These are phyloP conservation scores for Apophysomyces trapeziformis DNA, from an alignment of 371 early-diverging fungal species.

Conservation along the genomic window DNA sequence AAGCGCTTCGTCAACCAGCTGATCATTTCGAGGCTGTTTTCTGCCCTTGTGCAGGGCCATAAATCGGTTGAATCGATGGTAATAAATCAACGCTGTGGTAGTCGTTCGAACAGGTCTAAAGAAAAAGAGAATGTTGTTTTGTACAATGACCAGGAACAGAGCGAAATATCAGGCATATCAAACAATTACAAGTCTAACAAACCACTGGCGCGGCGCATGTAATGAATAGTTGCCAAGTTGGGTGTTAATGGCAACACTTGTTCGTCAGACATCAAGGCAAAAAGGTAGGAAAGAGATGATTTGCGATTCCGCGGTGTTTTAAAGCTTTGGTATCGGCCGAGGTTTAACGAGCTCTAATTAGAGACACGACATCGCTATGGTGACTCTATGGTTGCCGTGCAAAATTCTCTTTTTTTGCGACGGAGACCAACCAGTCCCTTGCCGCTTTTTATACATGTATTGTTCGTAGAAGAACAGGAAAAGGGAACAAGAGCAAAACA, in stretches of 20 bases:
- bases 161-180: not conserved
- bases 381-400: no score
- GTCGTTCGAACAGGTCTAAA: constrained; percentile 52
- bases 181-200: constrained; percentile 36
- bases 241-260: constrained; percentile 20
- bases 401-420: no score
- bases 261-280: constrained; percentile 1
- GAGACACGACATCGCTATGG: no score
- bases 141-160: constrained; percentile 4
- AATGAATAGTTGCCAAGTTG: constrained; percentile 30
- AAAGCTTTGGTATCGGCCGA: not conserved
- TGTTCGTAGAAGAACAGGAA: no score
- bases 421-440: no score
- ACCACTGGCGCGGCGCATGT: constrained; percentile 33
- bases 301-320: not conserved
- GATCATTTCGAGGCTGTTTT: constrained; percentile 21
- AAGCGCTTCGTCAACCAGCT: constrained; percentile 23
- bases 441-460: no score
- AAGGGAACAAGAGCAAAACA: no score
- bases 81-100: constrained; percentile 51
- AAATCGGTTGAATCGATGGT: constrained; percentile 46
- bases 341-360: no score
- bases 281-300: not conserved
- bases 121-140: constrained; percentile 3
- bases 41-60: constrained; percentile 27